Base-by-base conservation (phyloP, 2,329 filamentous ascomycete genomes). In the Microsporum canis region DNA sequence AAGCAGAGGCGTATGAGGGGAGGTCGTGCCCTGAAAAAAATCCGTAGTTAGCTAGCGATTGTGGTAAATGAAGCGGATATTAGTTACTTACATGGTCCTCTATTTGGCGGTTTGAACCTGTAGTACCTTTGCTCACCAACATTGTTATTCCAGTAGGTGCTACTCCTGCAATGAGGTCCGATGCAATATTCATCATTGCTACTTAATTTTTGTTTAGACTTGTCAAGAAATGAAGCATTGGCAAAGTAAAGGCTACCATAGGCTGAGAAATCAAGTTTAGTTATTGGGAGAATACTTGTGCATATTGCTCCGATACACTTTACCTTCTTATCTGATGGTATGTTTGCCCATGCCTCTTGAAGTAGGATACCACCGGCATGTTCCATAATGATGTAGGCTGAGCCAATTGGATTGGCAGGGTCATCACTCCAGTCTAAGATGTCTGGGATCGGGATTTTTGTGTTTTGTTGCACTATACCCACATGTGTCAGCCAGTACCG, bases 371-470 rank as follows among this genome's bases (percentile, higher is more conserved):
- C 73, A 38, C 58, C 34, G 12, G 67, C 70, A 63, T 75, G 70
- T 61, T 75, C 69, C 70, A 74, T 75, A 27, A 76, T 75, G 36
- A 76, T 75, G 57, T 76, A 75, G 63, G 75, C 72, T 31, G 65
- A 68, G 39, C 72, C 71, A 59, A 75, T 70, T 8, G 66, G 27
- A 61, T 72, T 73, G 2, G 60, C 65, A 23, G 66, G 61, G 62
- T 76, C 69, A 62, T 75, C 66, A 66, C 67, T 75, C 75, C 75
- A 79, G 63, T 75, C 75, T 5, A 78, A 66, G 43, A 79, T 71
- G 60, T 65, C 69, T 34, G 76, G 76, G 39, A 79, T 71, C 33
- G 76, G 76, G 39, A 79, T 70, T 7, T 61, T 69, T 6, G 75
- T 77, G 29, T 73, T 68, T 0, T 61, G 38, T 69, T 71, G 70